Base-by-base conservation (phyloP, 1,139 yeast genomes). In the Komagataea norvegica region DNA sequence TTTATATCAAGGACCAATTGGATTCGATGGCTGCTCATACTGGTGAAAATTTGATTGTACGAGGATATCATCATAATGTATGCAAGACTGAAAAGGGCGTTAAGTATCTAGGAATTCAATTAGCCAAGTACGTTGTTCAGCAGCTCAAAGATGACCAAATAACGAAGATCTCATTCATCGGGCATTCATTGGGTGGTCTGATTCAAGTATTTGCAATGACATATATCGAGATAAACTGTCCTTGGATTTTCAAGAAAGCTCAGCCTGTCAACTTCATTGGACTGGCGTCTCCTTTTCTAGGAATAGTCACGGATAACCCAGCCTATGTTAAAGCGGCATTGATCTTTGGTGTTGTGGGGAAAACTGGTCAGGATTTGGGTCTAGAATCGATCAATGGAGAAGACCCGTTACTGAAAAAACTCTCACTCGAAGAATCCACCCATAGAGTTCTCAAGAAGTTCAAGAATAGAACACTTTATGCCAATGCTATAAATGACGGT, bases 181-280 rank as follows among this genome's bases (percentile, higher is more conserved):
- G 91, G 1, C 98, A 91, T 60, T 89, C 97, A 0, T 64, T 91
- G 23, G 98, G 98, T 23, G 98, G 98, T 0, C 66, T 86, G 31
- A 81, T 84, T 4, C 97, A 91, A 60, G 77, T 93, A 0, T 91
- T 87, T 66, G 93, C 97, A 2, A 74, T 91, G 31, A 95, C 96
- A 0, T 87, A 87, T 56, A 71, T 84, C 24, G 73, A 78, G 33
- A 69, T 73, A 36, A 79, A 77, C 46, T 77, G 78, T 54, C 93
- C 96, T 0, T 74, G 79, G 65, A 77, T 83, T 44, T 87, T 91
- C 49, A 55, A 72, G 22, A 63, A 65, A 15, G 73, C 85, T 6
- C 63, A 68, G 42, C 96, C 96, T 0, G 70, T 79, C n/a, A 86
- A 88, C 55, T 89, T 88, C 57, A 72, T 91, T 22, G 70, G 95